Evolutionary conservation across 2,329 filamentous ascomycete genomes (phyloP).

Genomic region (Aspergillus sp.): DNA sequence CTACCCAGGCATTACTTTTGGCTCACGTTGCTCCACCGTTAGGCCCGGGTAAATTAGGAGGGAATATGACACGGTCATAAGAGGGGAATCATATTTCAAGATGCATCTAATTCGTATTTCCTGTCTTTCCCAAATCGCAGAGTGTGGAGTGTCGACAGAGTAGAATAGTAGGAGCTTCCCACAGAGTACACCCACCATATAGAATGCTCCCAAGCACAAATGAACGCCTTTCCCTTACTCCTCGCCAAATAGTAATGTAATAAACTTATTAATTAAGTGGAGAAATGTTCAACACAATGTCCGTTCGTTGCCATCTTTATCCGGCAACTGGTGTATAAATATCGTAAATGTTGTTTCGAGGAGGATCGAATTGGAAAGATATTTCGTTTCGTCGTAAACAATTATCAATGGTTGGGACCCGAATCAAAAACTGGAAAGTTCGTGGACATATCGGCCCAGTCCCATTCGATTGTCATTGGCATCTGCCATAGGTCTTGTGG

Average conservation of each 20-base stretch:
- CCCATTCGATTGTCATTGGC: slow-evolving; percentile 95
- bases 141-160: slow-evolving; percentile 6
- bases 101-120: not conserved
- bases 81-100: not conserved
- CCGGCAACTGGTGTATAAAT: not conserved
- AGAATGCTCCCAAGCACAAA: not conserved
- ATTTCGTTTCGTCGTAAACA: slow-evolving; percentile 24
- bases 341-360: not conserved
- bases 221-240: slow-evolving; percentile 4
- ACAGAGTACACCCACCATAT: slow-evolving; percentile 1
- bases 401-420: slow-evolving; percentile 20
- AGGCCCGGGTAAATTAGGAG: not conserved
- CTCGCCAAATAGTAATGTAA: not conserved
- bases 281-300: not conserved
- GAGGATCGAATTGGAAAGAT: not conserved
- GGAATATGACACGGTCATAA: not conserved
- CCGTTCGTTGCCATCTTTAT: not conserved
- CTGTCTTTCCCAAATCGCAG: not conserved
- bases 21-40: not conserved
- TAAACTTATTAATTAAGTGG: not conserved
- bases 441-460: slow-evolving; percentile 58
- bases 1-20: not conserved
- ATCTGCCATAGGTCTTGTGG: slow-evolving; percentile 93
- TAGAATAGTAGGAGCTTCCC: not conserved
- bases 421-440: slow-evolving; percentile 38